A percentile compares a stretch with the other conserved stretches of the same genome.
phyloP scores from a whole-genome alignment of 2,329 filamentous ascomycete species.

The Dothistroma septosporum region DNA sequence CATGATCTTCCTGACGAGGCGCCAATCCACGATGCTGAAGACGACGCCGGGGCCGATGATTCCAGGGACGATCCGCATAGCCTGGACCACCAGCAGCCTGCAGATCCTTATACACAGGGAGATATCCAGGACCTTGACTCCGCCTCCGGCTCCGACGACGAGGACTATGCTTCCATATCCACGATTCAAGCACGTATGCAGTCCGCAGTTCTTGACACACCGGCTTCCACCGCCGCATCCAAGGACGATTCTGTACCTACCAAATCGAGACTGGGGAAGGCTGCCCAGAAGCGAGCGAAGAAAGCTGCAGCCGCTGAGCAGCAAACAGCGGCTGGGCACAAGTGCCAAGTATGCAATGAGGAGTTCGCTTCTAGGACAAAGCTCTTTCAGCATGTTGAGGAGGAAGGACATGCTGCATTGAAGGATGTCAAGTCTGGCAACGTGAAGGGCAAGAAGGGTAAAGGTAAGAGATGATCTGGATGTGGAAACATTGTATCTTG shows the following conservation, averaged over 20 bases:
- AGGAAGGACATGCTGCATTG: constrained; percentile 51
- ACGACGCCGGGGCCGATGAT: constrained; percentile 5
- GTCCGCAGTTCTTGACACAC: constrained; percentile 13
- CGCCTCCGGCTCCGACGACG: constrained; percentile 28
- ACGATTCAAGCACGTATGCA: constrained; percentile 41
- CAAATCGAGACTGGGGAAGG: constrained; percentile 44
- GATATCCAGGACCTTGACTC: constrained; percentile 7
- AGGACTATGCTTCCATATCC: constrained; percentile 43
- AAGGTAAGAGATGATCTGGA: constrained; percentile 26
- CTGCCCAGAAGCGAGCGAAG: constrained; percentile 46
- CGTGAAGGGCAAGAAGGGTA: constrained; percentile 29
- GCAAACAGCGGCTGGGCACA: constrained; percentile 46
- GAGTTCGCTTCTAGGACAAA: constrained; percentile 70
- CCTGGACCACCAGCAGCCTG: background rate
- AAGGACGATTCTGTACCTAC: constrained; percentile 20
- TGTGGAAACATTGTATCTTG: no score
- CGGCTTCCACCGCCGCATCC: constrained; percentile 10
- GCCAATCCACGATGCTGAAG: background rate
- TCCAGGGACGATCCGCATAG: background rate
- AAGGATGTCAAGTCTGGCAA: constrained; percentile 23
- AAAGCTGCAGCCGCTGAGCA: constrained; percentile 35
- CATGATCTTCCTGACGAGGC: constrained; percentile 3
- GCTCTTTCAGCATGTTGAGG: constrained; percentile 69
- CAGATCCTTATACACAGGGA: background rate
- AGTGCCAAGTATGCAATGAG: constrained; percentile 74